Evolutionary conservation across 345 rosid genomes (phyloP), one percentile per base, ranked within the genome.

Genomic region (Luvunga scandens): DNA sequence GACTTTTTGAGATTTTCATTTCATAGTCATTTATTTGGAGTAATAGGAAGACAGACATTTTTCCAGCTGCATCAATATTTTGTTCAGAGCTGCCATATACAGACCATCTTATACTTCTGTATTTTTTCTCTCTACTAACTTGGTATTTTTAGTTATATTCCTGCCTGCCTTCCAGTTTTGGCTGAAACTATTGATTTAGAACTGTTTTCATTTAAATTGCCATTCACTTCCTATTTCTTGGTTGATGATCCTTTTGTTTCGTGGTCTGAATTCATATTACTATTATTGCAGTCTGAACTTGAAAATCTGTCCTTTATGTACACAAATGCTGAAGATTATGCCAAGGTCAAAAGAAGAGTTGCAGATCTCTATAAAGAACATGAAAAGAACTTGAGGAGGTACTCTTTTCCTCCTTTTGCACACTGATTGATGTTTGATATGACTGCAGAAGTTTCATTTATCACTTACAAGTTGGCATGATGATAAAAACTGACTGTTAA

Each of bases 291-390:
- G 99, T 87, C 97, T 70, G 99, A 96, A 88, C 95, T 96, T 86
- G 99, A 96, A 85, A 92, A 96, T 67, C 83, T 96, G 19, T 90
- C 98, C 79, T 96, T 96, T 86, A 92, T 96, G 98, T 93, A 96
- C 81, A 90, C 93, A 73, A 94, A 87, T 78, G 87, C 98, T n/a
- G 99, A 92, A 83, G 95, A 96, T 84, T 96, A 88, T 84, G 91
- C 90, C 34, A 88, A 90, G 83, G 88, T 90, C 87, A 92, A 88
- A 84, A 86, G 90, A 84, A 89, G 95, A 85, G 90, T 94, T 64
- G 88, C 97, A 22, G 97, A 92, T 77, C 97, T 96, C 42, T 89
- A 88, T 68, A 94, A 91, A 78, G 93, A 93, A 77, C 95, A 96
- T 77, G 97, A 93, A 83, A 90, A 82, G 99, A 95, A 85, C 86